Evolutionary conservation across 2,329 filamentous ascomycete species (phyloP), one percentile per base, ranked within the genome.

Genomic region (Stylonectria norvegica): DNA sequence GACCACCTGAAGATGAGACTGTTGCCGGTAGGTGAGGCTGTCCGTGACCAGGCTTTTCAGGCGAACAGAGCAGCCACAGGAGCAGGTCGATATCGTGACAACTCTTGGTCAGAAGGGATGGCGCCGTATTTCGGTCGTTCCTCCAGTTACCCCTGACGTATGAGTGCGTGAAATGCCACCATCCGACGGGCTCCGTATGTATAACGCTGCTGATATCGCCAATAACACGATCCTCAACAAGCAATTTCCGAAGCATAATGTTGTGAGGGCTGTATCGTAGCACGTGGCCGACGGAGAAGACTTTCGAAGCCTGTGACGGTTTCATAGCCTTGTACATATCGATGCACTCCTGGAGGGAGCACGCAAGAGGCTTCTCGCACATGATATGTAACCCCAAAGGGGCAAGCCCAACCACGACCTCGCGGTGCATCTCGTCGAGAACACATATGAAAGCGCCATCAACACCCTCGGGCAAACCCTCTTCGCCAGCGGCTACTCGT

Each of bases 141-240:
- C 91, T 80, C 93, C 93, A 97, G 65, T 97, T 96, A 12, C 93
- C 93, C 32, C 87, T 79, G 23, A 97, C 91, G 55, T 91, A 95
- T 29, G 83, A 89, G 62, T 95, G 90, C 1, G 85, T 75, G 61
- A 94, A 97, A 62, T 97, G 93, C 88, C 89, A 97, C 83, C 86
- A 95, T 1, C 93, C 93, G 0, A 98, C 84, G 0, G 93, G 93
- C 63, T 97, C 93, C 0, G 88, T 93, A 64, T 97, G 93, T 48
- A 94, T 86, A 27, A 95, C 75, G 27, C 86, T 91, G 37, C 94
- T 70, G 20, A 96, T 72, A 39, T 96, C 86, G 5, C 93, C 93
- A 57, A 98, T 84, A 10, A 83, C 78, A 10, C 76, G 75, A 37
- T 94, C 80, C 49, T 85, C 75, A 1, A 89, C 74, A 5, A 97